Base-by-base conservation (phyloP, 495 filamentous ascomycete species). In the Xylaria cubensis region DNA sequence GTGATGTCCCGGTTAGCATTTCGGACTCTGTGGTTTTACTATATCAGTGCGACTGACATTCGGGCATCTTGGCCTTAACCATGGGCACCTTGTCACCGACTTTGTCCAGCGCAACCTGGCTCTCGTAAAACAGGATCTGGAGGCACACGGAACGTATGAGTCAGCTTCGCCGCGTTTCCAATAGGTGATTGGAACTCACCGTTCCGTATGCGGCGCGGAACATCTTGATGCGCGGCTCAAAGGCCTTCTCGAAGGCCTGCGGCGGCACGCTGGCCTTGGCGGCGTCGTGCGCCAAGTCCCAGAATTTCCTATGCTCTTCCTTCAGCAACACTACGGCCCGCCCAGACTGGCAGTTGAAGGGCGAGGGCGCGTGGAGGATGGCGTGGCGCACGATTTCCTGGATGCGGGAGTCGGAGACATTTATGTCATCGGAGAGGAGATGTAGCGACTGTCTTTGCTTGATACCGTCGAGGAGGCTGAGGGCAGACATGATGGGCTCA, bases 341-440 rank as follows among this genome's bases (percentile, higher is more conserved):
- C 0, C 82, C 74, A 56, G 78, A 78, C 75, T 88, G 86, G 34
- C 80, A 82, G 80, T 88, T 88, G 84, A 86, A 88, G 63, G 83
- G 82, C 36, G 75, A 77, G 6, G 85, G 86, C 15, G 81, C 77
- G 71, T 86, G 75, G 55, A 81, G 75, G 64, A 88, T 55, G 46
- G 74, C 78, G 3, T 82, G 61, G 34, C 77, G 76, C 70, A 84
- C 75, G 65, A 87, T 79, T 64, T 86, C 81, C 70, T 79, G 95
- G 59, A 97, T 91, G 69, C 92, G 92, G 79, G 90, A 89, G 68
- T 97, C 90, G 6, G 95, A 92, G n/a, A 91, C 82, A 76, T 97
- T 94, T 19, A 90, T 89, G 64, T 97, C 94, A 73, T 97, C 92
- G 12, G 80, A 80, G 71, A 88, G 77, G 29, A 48, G 39, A 77